Evolutionary conservation across 176 grass and related monocot genomes (phyloP), one percentile per base, ranked within the genome.

Genomic region (Saccharum officinarum): DNA sequence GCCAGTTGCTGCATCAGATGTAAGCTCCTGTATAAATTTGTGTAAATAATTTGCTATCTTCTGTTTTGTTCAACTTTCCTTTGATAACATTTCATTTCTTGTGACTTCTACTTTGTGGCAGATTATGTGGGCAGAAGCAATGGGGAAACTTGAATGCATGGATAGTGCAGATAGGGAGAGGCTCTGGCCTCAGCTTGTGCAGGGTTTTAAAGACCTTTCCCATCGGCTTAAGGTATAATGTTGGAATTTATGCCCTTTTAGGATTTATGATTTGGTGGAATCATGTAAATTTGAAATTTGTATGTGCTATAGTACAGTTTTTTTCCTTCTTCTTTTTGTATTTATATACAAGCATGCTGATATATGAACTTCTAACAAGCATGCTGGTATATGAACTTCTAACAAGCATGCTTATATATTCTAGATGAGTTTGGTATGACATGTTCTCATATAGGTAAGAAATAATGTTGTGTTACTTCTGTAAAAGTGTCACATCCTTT

Each of bases 111-210:
- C 57, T 85, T 63, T 83, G 67, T 70, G 42, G 59, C 59, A 95
- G 95, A 99, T 95, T 66, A 96, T 96, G 92, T 99, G 97, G 97
- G 93, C 90, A 6, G 93, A 99, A 87, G 97, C 97, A 14, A 96
- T 99, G 93, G 85, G 86, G 77, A 96, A 99, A 84, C 92, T 99
- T 10, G 97, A 94, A 83, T 92, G 97, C 71, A 99, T 99, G 97
- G 93, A 99, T 15, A 92, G 86, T 79, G 82, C 79, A 18, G 93
- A 99, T 60, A 87, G 97, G 69, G 97, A 99, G 81, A 92, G 97
- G 67, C 82, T 99, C 28, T 99, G 93, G 97, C 97, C 97, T 83
- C 97, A 99, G 54, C 97, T 99, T 88, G 86, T 99, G 76, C 97
- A 99, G 76, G 91, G 93, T 22, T 96, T 91, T 76, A 96, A 94